Conservation (phyloP, 2,329 filamentous ascomycete genomes). For the Exophiala oligosperma region DNA sequence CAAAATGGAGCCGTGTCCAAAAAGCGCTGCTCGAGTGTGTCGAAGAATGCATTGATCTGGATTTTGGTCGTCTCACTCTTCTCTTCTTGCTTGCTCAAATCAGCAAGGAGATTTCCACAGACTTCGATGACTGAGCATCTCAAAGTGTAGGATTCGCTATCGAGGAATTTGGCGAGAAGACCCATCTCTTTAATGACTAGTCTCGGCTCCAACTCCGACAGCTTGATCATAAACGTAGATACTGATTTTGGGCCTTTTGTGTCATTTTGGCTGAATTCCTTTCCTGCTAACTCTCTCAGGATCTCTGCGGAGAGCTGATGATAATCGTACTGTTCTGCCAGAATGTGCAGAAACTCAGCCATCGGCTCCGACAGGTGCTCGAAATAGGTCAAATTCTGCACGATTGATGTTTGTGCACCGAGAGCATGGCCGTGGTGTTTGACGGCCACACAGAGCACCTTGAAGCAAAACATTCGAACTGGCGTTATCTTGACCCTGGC, state of each 20-base stretch:
- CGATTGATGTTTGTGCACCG: slow-evolving; percentile 94
- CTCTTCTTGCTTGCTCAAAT: slow-evolving; percentile 89
- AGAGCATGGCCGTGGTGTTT: slow-evolving; percentile 98
- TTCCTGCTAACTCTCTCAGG: slow-evolving; percentile 89
- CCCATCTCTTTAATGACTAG: slow-evolving; percentile 98
- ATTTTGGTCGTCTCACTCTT: slow-evolving; percentile 89
- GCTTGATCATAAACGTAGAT: slow-evolving; percentile 86
- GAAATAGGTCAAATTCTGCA: slow-evolving; percentile 96
- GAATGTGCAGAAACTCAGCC: slow-evolving; percentile 95
- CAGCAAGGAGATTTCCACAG: slow-evolving; percentile 89
- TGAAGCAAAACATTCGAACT: slow-evolving; percentile 96
- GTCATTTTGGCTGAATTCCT: slow-evolving; percentile 97
- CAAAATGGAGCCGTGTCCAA: slow-evolving; percentile 97
- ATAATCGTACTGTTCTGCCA: slow-evolving; percentile 97
- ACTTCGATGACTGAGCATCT: slow-evolving; percentile 94
- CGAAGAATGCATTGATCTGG: slow-evolving; percentile 95
- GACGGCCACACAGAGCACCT: slow-evolving; percentile 91
- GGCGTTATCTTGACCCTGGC: slow-evolving; percentile 83
- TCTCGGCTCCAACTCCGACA: slow-evolving; percentile 88
- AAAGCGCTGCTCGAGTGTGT: slow-evolving; percentile 93
- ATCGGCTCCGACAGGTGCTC: slow-evolving; percentile 98
- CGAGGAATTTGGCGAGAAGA: slow-evolving; percentile 86
- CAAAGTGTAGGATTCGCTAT: slow-evolving; percentile 95
- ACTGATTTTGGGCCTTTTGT: slow-evolving; percentile 94
- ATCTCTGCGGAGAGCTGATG: slow-evolving; percentile 93